Evolutionary conservation across 371 early-diverging fungal species (phyloP).

Genomic region (Thermomucor indicae-seudaticae): DNA sequence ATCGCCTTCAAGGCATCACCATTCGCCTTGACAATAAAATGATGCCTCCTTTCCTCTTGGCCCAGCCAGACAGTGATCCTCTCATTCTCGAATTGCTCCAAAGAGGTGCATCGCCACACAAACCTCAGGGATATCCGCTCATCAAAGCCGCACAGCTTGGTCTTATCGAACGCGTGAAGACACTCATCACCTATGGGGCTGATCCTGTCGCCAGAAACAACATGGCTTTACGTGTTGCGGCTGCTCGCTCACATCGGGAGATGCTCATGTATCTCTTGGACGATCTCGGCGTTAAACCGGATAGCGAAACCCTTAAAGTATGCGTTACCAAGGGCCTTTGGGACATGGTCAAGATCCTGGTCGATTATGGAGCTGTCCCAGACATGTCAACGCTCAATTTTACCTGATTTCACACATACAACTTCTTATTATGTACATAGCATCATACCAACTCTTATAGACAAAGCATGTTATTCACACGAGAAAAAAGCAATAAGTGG

Average conservation of each 20-base stretch:
- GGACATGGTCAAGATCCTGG: conserved; percentile 44
- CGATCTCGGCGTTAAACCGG: conserved; percentile 37
- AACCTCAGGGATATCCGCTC: conserved; percentile 51
- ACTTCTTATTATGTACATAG: too few species aligned
- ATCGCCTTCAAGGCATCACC: conserved; percentile 9
- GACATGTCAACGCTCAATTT: conserved; percentile 37
- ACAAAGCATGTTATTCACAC: too few species aligned
- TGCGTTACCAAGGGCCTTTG: conserved; percentile 38
- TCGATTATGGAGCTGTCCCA: conserved; percentile 49
- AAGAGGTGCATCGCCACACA: conserved; percentile 37
- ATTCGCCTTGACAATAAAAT: conserved; percentile 19
- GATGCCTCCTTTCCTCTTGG: conserved; percentile 34
- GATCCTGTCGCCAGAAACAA: conserved; percentile 36
- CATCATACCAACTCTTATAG: too few species aligned
- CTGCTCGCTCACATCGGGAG: conserved; percentile 32
- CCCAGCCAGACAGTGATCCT: conserved; percentile 8
- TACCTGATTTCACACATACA: too few species aligned
- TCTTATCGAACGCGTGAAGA: conserved; percentile 30
- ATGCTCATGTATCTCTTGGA: conserved; percentile 45
- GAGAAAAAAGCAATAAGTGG: too few species aligned
- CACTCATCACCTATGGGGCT: conserved; percentile 42
- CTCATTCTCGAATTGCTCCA: conserved; percentile 23
- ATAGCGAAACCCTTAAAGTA: conserved; percentile 32
- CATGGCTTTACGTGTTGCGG: conserved; percentile 43
- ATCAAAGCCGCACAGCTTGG: conserved; percentile 49